Evolutionary conservation across 331 rosid genomes (phyloP), one percentile per base, ranked within the genome.

Genomic region (Quercus tomentella): DNA sequence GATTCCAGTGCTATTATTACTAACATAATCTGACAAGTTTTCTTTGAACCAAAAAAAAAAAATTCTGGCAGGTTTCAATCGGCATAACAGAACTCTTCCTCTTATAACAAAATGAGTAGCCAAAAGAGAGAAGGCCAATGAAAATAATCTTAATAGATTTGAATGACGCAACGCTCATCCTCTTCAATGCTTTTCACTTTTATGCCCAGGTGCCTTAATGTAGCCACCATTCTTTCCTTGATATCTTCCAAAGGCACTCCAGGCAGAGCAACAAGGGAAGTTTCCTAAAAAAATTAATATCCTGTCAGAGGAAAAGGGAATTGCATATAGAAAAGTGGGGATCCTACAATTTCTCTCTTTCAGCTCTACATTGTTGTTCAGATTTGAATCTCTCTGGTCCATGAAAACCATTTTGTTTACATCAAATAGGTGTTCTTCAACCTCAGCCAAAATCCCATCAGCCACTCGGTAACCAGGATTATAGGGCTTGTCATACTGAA

Each of bases 361-460:
- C 72, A 93, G 81, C 82, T 79, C 72, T 30, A 37, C 6, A 45
- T 91, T 81, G 63, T 80, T 79, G 62, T 79, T 78, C 75, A 95
- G 81, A 85, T 93, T 97, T 0, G 97, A 91, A 79, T 95, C 97
- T 88, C 98, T 93, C 99, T 94, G 91, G 60, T 93, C 99, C 98
- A 95, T 95, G 63, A 95, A 95, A 58, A 95, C 89, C 99, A 95
- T 95, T 82, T 95, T 95, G 78, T 95, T 93, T 10, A 91, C 88
- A 35, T 93, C 97, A 78, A 88, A 95, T 0, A 98, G 98, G 78
- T 90, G 2, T 33, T 33, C 37, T 33, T 33, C 37, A 33, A 33
- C 0, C 37, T 33, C 7, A 5, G 37, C 37, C 80, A 95, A 84
- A 86, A 95, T 95, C 72, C 90, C 90, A 56, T 88, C 88, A 20